Conservation (phyloP, 805 yeast species). For the Ogataea paraovalis region DNA sequence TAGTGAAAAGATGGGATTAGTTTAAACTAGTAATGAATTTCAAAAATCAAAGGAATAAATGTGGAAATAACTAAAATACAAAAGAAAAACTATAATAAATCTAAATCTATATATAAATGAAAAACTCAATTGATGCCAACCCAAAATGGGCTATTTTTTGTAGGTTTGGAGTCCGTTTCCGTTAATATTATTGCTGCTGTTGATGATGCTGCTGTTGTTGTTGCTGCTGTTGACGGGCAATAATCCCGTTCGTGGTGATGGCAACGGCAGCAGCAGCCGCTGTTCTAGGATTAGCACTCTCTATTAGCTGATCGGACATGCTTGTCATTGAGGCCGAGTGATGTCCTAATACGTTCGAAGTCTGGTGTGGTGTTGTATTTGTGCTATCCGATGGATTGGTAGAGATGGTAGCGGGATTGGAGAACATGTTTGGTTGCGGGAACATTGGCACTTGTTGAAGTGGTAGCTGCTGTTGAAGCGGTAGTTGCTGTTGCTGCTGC, state of each 20-base stretch:
- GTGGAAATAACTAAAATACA: background rate
- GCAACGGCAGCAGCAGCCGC: conserved; percentile 28
- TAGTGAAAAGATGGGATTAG: too few relatives aligned
- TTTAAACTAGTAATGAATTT: too few relatives aligned
- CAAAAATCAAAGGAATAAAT: background rate
- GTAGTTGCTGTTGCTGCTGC: background rate
- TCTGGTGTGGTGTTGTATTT: conserved; percentile 1
- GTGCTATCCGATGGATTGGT: background rate
- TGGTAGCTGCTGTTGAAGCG: background rate
- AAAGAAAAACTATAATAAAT: background rate
- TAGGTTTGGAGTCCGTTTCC: too few relatives aligned
- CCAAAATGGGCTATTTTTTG: background rate
- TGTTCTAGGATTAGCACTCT: conserved; percentile 14
- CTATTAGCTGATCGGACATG: conserved; percentile 14
- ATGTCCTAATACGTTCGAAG: background rate
- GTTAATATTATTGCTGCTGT: background rate
- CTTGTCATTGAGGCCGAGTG: conserved; percentile 1
- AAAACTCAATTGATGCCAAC: background rate
- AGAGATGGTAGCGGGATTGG: background rate
- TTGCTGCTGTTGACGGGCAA: conserved; percentile 17
- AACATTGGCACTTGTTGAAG: background rate
- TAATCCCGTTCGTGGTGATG: conserved; percentile 21
- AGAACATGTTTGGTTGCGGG: background rate
- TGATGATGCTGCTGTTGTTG: conserved; percentile 5
- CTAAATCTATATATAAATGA: background rate